Evolutionary conservation across 2,329 filamentous ascomycete genomes (phyloP).

Genomic region (Neopestalotiopsis rosae): DNA sequence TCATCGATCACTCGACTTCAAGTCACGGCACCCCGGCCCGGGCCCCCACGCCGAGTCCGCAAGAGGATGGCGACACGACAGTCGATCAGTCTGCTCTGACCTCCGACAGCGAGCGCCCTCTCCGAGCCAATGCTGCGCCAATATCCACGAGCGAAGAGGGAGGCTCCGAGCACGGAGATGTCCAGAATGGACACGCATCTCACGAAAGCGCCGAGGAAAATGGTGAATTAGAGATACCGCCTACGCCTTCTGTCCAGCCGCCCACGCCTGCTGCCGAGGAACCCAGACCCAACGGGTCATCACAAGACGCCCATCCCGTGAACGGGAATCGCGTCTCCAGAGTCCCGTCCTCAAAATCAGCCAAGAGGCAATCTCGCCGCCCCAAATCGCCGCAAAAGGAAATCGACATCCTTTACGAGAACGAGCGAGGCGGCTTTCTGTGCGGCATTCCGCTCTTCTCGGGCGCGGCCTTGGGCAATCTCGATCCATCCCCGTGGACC

Average conservation of each 20-base stretch:
- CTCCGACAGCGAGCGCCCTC: constrained; percentile 28
- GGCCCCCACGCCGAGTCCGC: constrained; percentile 16
- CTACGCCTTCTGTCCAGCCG: constrained; percentile 4
- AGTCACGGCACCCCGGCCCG: constrained; percentile 21
- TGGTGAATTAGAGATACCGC: neutral
- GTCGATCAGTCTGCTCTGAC: constrained; percentile 27
- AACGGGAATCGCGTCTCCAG: constrained; percentile 20
- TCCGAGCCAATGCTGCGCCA: constrained; percentile 21
- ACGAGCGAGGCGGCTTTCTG: constrained; percentile 88
- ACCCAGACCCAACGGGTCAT: neutral
- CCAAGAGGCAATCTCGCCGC: constrained; percentile 12
- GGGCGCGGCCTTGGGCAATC: constrained; percentile 78
- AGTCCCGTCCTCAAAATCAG: neutral
- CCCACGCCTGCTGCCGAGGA: constrained; percentile 10
- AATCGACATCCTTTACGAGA: constrained; percentile 93
- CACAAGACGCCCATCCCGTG: neutral
- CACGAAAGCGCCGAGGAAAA: neutral
- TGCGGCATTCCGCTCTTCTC: constrained; percentile 94
- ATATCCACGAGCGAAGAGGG: constrained; percentile 12
- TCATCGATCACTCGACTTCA: constrained; percentile 60
- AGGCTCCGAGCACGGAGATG: neutral
- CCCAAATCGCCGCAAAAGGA: constrained; percentile 51
- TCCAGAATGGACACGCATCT: neutral
- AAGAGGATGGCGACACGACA: constrained; percentile 22
- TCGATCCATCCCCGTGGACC: constrained; percentile 89